phyloP scores from a whole-genome alignment of 129 eudicot genomes.

The Calendula officinalis region DNA sequence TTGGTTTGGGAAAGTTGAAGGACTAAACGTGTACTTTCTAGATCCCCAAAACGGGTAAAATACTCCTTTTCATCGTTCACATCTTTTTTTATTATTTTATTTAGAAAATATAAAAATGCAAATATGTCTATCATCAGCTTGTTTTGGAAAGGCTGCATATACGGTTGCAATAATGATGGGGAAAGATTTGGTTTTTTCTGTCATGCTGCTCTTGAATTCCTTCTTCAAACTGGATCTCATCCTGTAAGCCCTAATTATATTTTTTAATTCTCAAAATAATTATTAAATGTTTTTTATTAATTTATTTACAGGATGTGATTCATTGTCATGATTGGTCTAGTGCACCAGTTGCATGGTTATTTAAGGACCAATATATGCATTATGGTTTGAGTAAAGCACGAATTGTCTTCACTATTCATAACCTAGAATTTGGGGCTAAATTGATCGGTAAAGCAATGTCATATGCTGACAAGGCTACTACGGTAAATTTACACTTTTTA shows the following conservation, averaged over 20 bases:
- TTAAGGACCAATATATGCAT: constrained; percentile 78
- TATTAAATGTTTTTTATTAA: neutral
- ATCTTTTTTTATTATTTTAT: neutral
- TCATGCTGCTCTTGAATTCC: constrained; percentile 95
- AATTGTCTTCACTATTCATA: constrained; percentile 90
- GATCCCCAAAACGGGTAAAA: constrained; percentile 97
- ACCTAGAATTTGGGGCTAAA: constrained; percentile 90
- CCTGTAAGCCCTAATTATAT: constrained; percentile 63
- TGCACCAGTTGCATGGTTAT: constrained; percentile 99
- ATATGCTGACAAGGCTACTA: constrained; percentile 89
- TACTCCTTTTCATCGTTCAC: constrained; percentile 3
- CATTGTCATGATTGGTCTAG: constrained; percentile 99
- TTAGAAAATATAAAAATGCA: constrained; percentile 2
- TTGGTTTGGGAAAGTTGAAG: constrained; percentile 95
- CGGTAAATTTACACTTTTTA: constrained; percentile 50
- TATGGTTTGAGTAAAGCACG: constrained; percentile 88
- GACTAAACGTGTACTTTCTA: constrained; percentile 85
- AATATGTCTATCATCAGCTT: constrained; percentile 40
- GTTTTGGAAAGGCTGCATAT: constrained; percentile 79
- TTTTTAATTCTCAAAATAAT: neutral
- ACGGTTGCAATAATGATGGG: constrained; percentile 86
- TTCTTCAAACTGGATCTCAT: constrained; percentile 91
- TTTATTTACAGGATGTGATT: constrained; percentile 69
- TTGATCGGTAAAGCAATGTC: constrained; percentile 82
- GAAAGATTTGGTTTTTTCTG: constrained; percentile 97